Evolutionary conservation across 345 rosid genomes (phyloP), one percentile per base, ranked within the genome.

Genomic region (Gossypium australe): DNA sequence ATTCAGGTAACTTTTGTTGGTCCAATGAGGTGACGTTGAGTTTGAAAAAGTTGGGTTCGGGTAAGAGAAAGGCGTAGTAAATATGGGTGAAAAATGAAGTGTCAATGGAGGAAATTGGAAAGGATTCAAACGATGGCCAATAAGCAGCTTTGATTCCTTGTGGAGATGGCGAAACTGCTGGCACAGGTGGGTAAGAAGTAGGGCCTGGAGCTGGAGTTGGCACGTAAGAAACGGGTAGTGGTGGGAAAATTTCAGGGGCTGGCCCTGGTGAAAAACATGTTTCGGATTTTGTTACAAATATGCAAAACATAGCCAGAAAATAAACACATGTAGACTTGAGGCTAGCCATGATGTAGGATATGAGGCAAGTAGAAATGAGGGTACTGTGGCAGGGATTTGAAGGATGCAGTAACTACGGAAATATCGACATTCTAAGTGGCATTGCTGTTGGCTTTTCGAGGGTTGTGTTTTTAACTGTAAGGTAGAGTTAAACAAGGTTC

Each of bases 81-180:
- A 88, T 65, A 64, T 84, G 92, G 1, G 88, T 84, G 85, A 88
- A 86, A 59, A 77, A 80, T 2, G 86, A 67, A 0, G 89, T 78
- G 65, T 83, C 74, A 4, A 84, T 84, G 17, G 80, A 43, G 2
- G 84, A 76, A 6, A 83, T 77, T 9, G 82, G 82, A 51, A 75
- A 79, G 14, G 55, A 81, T 6, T 57, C 62, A 51, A 53, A 75
- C 0, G 85, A 75, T 18, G 86, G 86, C 87, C 86, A 85, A 18
- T 87, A 87, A 18, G 88, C 88, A 16, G 85, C 88, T 70, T 72
- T 84, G 72, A 87, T 76, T 47, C 62, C 79, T n/a, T 34, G 34
- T 2, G 47, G 14, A 53, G 10, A 10, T 51, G 62, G 51, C 7
- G 61, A 25, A 29, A 29, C 38, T 51, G 29, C 47, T 9, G 74